These are phyloP conservation scores for Aureoboletus auriporus DNA, from an alignment of 768 basidiomycete genomes.

Conservation along the genomic window DNA sequence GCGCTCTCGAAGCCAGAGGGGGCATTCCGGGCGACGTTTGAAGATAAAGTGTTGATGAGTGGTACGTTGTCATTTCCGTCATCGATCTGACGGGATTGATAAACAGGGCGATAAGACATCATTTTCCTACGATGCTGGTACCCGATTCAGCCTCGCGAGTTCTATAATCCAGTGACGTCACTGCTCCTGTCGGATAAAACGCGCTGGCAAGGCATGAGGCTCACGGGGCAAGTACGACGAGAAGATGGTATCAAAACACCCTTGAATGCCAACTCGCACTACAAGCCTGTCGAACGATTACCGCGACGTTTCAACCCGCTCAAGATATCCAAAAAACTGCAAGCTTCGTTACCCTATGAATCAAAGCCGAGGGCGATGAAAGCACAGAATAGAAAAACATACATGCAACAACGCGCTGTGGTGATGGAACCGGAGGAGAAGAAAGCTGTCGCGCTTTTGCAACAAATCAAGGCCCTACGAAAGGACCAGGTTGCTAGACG, in stretches of 20 bases:
- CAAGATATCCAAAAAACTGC: conserved; percentile 84
- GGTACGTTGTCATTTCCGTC: conserved; percentile 49
- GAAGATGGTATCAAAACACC: conserved; percentile 85
- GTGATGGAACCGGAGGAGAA: conserved; percentile 95
- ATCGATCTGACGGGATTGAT: neutral
- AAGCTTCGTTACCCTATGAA: conserved; percentile 85
- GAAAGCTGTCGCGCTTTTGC: conserved; percentile 83
- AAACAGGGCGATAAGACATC: conserved; percentile 56
- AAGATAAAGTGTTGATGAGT: conserved; percentile 95
- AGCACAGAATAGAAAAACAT: conserved; percentile 72
- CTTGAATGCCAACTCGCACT: conserved; percentile 75
- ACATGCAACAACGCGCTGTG: conserved; percentile 91
- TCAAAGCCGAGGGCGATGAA: conserved; percentile 86
- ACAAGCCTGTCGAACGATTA: conserved; percentile 77
- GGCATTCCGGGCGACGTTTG: conserved; percentile 93
- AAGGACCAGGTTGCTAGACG: conserved; percentile 82
- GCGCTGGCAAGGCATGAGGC: conserved; percentile 91
- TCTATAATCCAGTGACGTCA: conserved; percentile 95
- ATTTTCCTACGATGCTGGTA: conserved; percentile 97
- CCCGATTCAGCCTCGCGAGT: conserved; percentile 89
- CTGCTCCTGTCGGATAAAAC: conserved; percentile 78
- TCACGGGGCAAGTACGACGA: conserved; percentile 89
- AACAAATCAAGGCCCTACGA: conserved; percentile 88
- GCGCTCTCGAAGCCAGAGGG: conserved; percentile 94
- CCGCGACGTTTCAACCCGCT: conserved; percentile 89